Base-by-base conservation (phyloP, 139 green algal species). In the Tetraselmis chui region DNA sequence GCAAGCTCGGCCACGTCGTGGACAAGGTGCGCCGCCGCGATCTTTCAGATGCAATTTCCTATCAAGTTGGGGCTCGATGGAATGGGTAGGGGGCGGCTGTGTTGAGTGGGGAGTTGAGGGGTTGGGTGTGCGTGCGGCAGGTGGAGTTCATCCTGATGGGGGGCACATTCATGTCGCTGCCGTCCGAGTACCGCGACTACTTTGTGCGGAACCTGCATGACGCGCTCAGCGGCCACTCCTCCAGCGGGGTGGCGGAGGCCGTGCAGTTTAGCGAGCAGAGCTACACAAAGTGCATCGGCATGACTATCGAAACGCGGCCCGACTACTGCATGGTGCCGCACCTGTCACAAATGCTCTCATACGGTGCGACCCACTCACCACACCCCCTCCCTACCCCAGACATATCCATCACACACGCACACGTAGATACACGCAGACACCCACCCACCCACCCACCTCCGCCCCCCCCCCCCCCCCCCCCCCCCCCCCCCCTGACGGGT, bases 121-220 rank as follows among this genome's bases (percentile, higher is more conserved):
- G 1, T 22, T 29, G 58, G 24, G 78, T 25, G 30, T 25, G n/a
- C 1, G 11, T 58, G 22, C 1, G 32, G 32, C 80, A 93, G 89
- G 95, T 98, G 28, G 96, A 99, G 91, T 99, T 96, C 89, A 98
- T 99, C 83, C 88, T 99, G 0, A 99, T 99, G 96, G 96, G 96
- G n/a, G 96, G 96, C 76, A 99, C 96, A 45, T 99, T 99, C 89
- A 98, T 99, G 96, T 96, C 89, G 1, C 87, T 99, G 78, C 96
- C 96, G 1, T 30, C 82, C 26, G 96, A 98, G 28, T 99, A 99
- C 86, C 90, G 96, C 1, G 96, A 98, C 89, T 98, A 95, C 89
- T 99, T 99, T 85, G 87, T 98, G 18, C 86, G 96, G 80, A 94
- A 94, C 85, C 90, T 99, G 85, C 96, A 99, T 86, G 96, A 99